Conservation (phyloP, 148 eudicot genomes). For the Cornus controversa region DNA sequence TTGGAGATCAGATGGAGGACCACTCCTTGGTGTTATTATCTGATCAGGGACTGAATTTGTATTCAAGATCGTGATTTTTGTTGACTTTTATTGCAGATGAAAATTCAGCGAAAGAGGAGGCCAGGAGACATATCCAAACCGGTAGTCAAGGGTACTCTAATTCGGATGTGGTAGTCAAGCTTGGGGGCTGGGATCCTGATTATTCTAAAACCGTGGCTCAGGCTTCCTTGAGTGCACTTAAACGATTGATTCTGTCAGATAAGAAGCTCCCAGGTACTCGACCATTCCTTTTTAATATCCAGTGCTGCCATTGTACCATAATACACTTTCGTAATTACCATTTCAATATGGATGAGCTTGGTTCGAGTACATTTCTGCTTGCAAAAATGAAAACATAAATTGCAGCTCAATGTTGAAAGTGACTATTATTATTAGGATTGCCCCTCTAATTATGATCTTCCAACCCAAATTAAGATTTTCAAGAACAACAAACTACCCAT, state of each 20-base stretch:
- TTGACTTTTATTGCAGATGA: slow-evolving; percentile 51
- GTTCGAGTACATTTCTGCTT: background rate
- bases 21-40: background rate
- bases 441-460: too few species aligned
- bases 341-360: background rate
- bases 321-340: background rate
- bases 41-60: too few species aligned
- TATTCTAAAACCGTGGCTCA: slow-evolving; percentile 81
- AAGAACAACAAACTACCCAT: background rate
- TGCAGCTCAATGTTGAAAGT: too few species aligned
- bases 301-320: background rate
- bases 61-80: slow-evolving; percentile 1
- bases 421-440: too few species aligned
- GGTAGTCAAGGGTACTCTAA: slow-evolving; percentile 70
- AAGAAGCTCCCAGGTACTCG: slow-evolving; percentile 81
- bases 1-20: background rate
- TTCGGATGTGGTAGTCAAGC: slow-evolving; percentile 91
- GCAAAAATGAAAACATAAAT: background rate
- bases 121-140: slow-evolving; percentile 49
- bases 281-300: background rate
- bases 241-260: slow-evolving; percentile 75
- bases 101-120: slow-evolving; percentile 86
- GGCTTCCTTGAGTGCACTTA: slow-evolving; percentile 89
- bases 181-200: slow-evolving; percentile 77
- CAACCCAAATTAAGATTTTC: background rate